A percentile compares a stretch with the other conserved stretches of the same genome.
Evolutionary conservation across 345 rosid species (phyloP).

Genomic region (Dipteronia dyeriana): DNA sequence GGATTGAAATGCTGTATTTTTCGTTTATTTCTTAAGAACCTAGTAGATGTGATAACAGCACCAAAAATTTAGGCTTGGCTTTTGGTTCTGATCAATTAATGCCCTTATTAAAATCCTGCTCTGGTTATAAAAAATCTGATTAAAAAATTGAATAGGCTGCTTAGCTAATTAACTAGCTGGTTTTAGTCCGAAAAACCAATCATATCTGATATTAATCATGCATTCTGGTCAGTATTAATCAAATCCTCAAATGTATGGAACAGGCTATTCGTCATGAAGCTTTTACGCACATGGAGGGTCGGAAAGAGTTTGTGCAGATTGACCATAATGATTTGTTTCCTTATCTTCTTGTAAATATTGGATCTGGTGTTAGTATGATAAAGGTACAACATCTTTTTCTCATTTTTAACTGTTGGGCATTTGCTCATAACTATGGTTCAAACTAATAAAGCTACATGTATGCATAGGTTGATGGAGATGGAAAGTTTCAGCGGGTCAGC

Average conservation of each 20-base stretch:
- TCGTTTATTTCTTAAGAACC: not conserved
- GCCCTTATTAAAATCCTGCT: not conserved
- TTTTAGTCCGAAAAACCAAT: not conserved
- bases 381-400: conserved; percentile 53
- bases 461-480: conserved; percentile 89
- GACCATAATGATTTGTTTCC: conserved; percentile 91
- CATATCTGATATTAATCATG: not conserved
- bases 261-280: conserved; percentile 99
- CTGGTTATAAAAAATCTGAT: not conserved
- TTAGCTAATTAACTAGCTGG: not conserved
- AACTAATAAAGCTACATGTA: conserved; percentile 3
- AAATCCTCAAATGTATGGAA: conserved; percentile 17
- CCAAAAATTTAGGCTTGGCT: not conserved
- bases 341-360: conserved; percentile 95
- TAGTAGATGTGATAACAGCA: not conserved
- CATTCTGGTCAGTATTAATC: conserved; percentile 1
- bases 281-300: conserved; percentile 93
- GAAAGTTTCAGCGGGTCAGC: conserved; percentile 94
- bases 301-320: conserved; percentile 92
- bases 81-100: not conserved
- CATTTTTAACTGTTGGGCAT: conserved; percentile 9
- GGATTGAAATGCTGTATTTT: not conserved
- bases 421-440: conserved; percentile 14
- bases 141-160: not conserved
- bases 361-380: conserved; percentile 99